Conservation (phyloP, 306 rosid species). For the Rosa chinensis region DNA sequence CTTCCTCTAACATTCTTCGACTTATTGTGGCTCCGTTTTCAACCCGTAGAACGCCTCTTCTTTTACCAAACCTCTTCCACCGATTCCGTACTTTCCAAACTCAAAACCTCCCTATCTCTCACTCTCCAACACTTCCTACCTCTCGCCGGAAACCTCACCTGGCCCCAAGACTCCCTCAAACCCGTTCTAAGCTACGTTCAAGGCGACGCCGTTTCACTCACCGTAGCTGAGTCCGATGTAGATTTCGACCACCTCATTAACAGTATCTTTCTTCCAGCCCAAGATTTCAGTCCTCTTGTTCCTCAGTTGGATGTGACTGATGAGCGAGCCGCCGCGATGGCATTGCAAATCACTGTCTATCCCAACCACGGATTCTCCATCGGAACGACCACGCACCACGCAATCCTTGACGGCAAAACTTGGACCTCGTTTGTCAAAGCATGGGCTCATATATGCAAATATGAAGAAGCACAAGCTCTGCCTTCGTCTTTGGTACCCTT, state of each 20-base stretch:
- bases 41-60: slow-evolving; percentile 35
- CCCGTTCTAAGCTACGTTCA: slow-evolving; percentile 32
- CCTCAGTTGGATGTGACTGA: too few species aligned
- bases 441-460: too few species aligned
- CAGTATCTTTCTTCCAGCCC: too few species aligned
- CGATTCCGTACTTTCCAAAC: slow-evolving; percentile 31
- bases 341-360: too few species aligned
- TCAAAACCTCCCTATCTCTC: slow-evolving; percentile 48
- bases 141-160: slow-evolving; percentile 40
- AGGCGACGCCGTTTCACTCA: too few species aligned
- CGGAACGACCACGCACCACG: too few species aligned
- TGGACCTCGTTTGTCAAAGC: too few species aligned
- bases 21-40: slow-evolving; percentile 30
- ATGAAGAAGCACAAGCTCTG: neutral
- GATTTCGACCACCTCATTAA: too few species aligned
- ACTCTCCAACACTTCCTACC: slow-evolving; percentile 51
- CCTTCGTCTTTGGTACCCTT: neutral
- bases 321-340: neutral
- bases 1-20: slow-evolving; percentile 48
- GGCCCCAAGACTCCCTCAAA: slow-evolving; percentile 37
- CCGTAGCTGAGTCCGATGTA: too few species aligned
- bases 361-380: too few species aligned
- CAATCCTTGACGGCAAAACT: too few species aligned
- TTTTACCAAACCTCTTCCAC: slow-evolving; percentile 33
- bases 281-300: too few species aligned